Conservation (phyloP, 768 basidiomycete species). For the Trichaptum fuscoviolaceum region DNA sequence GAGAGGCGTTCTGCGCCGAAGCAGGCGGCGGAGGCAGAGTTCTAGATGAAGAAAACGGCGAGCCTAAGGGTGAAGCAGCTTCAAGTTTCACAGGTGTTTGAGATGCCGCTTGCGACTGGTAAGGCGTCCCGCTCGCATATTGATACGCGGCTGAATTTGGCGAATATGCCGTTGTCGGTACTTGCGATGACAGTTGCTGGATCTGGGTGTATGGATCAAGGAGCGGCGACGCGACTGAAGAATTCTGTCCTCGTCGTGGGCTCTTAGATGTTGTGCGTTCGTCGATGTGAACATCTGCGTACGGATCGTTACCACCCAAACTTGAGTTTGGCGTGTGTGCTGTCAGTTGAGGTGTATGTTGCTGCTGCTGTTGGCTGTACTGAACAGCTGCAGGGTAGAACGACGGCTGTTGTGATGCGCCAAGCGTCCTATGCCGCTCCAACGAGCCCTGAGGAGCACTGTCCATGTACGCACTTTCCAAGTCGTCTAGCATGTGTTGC, state of each 20-base stretch:
- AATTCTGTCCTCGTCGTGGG: slow-evolving; percentile 28
- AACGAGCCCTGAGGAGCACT: slow-evolving; percentile 31
- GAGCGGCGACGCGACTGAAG: slow-evolving; percentile 43
- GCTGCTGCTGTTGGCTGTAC: slow-evolving; percentile 31
- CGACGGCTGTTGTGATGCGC: slow-evolving; percentile 17
- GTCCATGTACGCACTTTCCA: slow-evolving; percentile 48
- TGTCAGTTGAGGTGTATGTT: neutral
- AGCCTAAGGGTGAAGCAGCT: neutral
- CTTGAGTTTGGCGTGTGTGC: neutral
- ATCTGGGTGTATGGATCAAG: slow-evolving; percentile 69
- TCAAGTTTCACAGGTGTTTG: slow-evolving; percentile 26
- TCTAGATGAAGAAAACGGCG: neutral
- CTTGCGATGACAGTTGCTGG: slow-evolving; percentile 28
- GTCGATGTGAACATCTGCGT: slow-evolving; percentile 60
- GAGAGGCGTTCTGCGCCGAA: slow-evolving; percentile 38
- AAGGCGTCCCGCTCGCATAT: slow-evolving; percentile 30
- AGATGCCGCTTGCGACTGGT: slow-evolving; percentile 52
- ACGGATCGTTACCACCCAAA: slow-evolving; percentile 30
- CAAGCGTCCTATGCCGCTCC: slow-evolving; percentile 34
- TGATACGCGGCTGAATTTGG: slow-evolving; percentile 49
- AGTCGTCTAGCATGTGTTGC: slow-evolving; percentile 66
- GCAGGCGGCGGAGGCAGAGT: slow-evolving; percentile 9
- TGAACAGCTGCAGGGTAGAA: slow-evolving; percentile 23
- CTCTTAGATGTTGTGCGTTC: slow-evolving; percentile 39
- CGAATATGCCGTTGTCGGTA: slow-evolving; percentile 44